These are phyloP conservation scores for Endoconidiophora polonica DNA, from an alignment of 2,329 filamentous ascomycete genomes.

Conservation along the genomic window DNA sequence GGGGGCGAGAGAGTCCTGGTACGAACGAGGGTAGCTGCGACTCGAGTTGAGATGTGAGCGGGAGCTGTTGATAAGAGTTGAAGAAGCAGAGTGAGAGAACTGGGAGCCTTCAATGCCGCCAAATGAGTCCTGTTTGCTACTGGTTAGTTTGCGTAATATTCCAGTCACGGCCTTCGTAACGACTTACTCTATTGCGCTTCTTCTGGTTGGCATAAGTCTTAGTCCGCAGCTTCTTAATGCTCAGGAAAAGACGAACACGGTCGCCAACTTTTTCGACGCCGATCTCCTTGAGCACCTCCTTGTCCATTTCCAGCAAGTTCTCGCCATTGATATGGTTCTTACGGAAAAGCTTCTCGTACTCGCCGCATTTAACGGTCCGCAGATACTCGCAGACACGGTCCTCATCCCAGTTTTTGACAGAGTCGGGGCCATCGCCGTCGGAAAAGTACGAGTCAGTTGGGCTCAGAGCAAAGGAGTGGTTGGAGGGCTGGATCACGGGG, in stretches of 20 bases:
- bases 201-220: constrained; percentile 61
- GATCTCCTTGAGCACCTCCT: constrained; percentile 91
- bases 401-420: constrained; percentile 78
- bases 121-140: constrained; percentile 53
- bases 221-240: constrained; percentile 67
- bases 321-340: constrained; percentile 95
- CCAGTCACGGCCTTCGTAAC: neutral
- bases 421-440: constrained; percentile 59
- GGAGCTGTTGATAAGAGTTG: constrained; percentile 45
- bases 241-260: constrained; percentile 74
- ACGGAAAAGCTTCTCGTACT: constrained; percentile 81
- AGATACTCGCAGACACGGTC: constrained; percentile 84
- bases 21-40: constrained; percentile 49
- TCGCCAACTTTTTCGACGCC: constrained; percentile 97
- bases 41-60: constrained; percentile 25
- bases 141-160: constrained; percentile 1
- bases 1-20: constrained; percentile 31
- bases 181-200: constrained; percentile 67
- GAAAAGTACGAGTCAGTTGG: constrained; percentile 36
- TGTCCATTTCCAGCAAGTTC: constrained; percentile 92
- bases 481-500: neutral
- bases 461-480: constrained; percentile 8
- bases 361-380: constrained; percentile 74
- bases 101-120: constrained; percentile 60
- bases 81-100: constrained; percentile 39